A percentile compares a stretch with the other conserved stretches of the same genome.
Evolutionary conservation across 2,329 filamentous ascomycete genomes (phyloP).

Genomic region (Apiospora saccharicola): DNA sequence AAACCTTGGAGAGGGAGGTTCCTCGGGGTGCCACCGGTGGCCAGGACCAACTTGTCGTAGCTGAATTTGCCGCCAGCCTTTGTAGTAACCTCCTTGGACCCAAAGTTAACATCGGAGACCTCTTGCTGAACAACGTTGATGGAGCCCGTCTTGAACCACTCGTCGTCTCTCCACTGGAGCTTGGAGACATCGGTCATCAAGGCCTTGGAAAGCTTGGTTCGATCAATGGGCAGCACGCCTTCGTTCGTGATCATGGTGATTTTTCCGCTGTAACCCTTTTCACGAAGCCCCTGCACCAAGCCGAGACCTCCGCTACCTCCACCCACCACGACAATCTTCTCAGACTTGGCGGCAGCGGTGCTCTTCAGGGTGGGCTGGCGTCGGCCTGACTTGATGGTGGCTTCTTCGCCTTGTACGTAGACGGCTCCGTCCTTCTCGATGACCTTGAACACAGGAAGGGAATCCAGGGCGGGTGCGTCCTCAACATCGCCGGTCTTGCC

Average conservation of each 20-base stretch:
- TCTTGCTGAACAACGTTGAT: slow-evolving; percentile 67
- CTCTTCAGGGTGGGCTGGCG: slow-evolving; percentile 79
- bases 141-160: slow-evolving; percentile 74
- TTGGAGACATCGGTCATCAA: slow-evolving; percentile 83
- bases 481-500: slow-evolving; percentile 90
- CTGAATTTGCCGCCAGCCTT: slow-evolving; percentile 72
- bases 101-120: slow-evolving; percentile 81
- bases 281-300: slow-evolving; percentile 81
- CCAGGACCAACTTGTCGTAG: slow-evolving; percentile 90
- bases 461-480: slow-evolving; percentile 88
- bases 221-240: slow-evolving; percentile 86
- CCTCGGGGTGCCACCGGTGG: slow-evolving; percentile 83
- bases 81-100: slow-evolving; percentile 75
- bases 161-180: slow-evolving; percentile 76
- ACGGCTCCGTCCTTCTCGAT: slow-evolving; percentile 82
- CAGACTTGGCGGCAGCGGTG: slow-evolving; percentile 54
- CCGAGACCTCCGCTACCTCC: slow-evolving; percentile 87
- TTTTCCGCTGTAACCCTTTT: slow-evolving; percentile 78
- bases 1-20: slow-evolving; percentile 83
- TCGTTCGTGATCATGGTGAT: slow-evolving; percentile 88
- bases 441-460: slow-evolving; percentile 83
- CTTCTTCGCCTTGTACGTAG: slow-evolving; percentile 83
- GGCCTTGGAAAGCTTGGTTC: slow-evolving; percentile 95
- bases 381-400: slow-evolving; percentile 77
- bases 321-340: slow-evolving; percentile 85